Evolutionary conservation across 352 stramenopile species (phyloP).

Genomic region (Phytophthora palmivora): DNA sequence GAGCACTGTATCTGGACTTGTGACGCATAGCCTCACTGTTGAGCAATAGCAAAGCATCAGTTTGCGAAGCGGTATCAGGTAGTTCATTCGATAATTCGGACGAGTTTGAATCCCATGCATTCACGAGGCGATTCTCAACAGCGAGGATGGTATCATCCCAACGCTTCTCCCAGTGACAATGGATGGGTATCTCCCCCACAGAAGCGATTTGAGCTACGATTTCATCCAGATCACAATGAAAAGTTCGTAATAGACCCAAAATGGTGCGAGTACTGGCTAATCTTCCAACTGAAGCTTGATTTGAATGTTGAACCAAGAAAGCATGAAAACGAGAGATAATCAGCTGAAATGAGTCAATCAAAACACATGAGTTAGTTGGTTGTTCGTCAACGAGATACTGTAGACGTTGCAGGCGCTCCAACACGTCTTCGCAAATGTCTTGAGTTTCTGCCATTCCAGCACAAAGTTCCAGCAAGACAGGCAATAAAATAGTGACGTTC

Average conservation of each 20-base stretch:
- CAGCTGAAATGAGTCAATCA: not conserved
- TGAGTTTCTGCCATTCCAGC: conserved; percentile 2
- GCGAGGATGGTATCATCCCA: not conserved
- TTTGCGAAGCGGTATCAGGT: conserved; percentile 9
- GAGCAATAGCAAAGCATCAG: conserved; percentile 7
- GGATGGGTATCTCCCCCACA: too few relatives aligned
- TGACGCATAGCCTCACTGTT: conserved; percentile 17
- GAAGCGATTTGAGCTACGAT: too few relatives aligned
- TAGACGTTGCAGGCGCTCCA: conserved; percentile 11
- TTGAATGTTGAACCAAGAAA: conserved; percentile 18
- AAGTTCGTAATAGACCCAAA: not conserved
- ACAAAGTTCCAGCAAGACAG: not conserved
- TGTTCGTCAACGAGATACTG: conserved; percentile 5
- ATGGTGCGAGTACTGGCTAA: conserved; percentile 24
- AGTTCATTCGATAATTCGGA: conserved; percentile 9
- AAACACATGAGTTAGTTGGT: too few relatives aligned
- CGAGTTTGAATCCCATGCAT: conserved; percentile 12
- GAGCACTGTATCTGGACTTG: conserved; percentile 10
- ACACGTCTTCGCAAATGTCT: conserved; percentile 23
- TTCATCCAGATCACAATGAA: too few relatives aligned
- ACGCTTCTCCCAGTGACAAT: conserved; percentile 2
- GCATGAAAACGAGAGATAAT: conserved; percentile 14
- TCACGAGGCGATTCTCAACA: conserved; percentile 11
- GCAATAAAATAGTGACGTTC: conserved; percentile 9
- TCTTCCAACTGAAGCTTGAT: conserved; percentile 18